Conservation (phyloP, 83 land plant species). For the Picea engelmannii region DNA sequence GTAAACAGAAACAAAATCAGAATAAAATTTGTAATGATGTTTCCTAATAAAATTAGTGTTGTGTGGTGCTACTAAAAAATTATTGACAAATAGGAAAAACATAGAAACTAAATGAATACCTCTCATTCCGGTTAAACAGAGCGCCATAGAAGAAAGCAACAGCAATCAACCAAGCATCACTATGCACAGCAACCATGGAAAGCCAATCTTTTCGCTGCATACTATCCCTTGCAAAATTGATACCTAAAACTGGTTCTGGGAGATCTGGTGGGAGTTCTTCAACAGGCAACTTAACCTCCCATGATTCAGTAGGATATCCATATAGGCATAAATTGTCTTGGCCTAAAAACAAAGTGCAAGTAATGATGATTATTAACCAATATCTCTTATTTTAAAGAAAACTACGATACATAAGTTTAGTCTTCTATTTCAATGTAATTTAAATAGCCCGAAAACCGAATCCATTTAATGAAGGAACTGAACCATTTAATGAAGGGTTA, state of each 20-base stretch:
- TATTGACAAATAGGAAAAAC: too few species aligned
- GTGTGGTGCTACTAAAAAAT: too few species aligned
- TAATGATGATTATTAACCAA: background rate
- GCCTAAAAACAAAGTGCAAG: too few species aligned
- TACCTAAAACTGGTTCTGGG: slow-evolving; percentile 37
- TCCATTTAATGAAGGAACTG: too few species aligned
- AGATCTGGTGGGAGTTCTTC: slow-evolving; percentile 38
- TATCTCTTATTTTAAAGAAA: too few species aligned
- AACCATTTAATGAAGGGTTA: too few species aligned
- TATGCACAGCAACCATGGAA: slow-evolving; percentile 39
- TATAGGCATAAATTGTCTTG: background rate
- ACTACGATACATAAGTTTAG: too few species aligned
- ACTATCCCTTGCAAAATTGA: slow-evolving; percentile 8
- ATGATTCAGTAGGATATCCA: slow-evolving; percentile 33
- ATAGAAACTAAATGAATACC: background rate
- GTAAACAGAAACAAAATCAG: too few species aligned
- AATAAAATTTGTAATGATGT: too few species aligned
- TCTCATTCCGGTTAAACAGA: background rate
- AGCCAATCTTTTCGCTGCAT: slow-evolving; percentile 41
- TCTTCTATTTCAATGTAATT: too few species aligned
- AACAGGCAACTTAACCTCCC: slow-evolving; percentile 37
- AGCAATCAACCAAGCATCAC: slow-evolving; percentile 38
- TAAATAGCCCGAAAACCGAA: too few species aligned
- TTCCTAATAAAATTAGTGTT: too few species aligned
- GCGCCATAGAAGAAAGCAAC: slow-evolving; percentile 35